These are phyloP conservation scores for Lonicera japonica DNA, from an alignment of 129 eudicot species.

Conservation along the genomic window DNA sequence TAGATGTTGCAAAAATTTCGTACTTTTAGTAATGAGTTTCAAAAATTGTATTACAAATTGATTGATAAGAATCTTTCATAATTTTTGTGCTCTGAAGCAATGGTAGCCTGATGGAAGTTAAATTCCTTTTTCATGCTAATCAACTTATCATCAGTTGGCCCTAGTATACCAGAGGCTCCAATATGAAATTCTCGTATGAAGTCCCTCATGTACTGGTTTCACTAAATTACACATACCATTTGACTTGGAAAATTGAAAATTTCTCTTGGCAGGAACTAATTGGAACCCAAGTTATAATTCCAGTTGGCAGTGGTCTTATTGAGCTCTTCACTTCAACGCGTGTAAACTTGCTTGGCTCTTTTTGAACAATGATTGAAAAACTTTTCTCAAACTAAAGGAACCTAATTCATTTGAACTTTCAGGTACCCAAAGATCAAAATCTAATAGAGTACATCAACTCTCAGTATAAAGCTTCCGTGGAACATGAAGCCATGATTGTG, in stretches of 20 bases:
- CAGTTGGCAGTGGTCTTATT: constrained; percentile 59
- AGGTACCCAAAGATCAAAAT: constrained; percentile 61
- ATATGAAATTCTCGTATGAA: too few species aligned
- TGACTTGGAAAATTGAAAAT: not conserved
- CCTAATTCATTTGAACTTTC: constrained; percentile 11
- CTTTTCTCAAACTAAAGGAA: not conserved
- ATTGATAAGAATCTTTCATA: not conserved
- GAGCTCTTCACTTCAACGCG: constrained; percentile 60
- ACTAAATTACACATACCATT: too few species aligned
- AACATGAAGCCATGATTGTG: constrained; percentile 26
- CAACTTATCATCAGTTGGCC: too few species aligned
- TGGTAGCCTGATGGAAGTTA: not conserved
- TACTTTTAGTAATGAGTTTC: too few species aligned
- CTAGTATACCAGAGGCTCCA: too few species aligned
- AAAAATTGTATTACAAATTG: too few species aligned
- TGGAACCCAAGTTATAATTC: constrained; percentile 75
- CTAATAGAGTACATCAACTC: constrained; percentile 38
- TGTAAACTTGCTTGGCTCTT: constrained; percentile 26
- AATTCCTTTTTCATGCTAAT: too few species aligned
- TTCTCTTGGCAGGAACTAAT: constrained; percentile 33
- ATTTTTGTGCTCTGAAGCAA: not conserved
- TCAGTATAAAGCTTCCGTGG: constrained; percentile 25
- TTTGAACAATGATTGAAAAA: not conserved
- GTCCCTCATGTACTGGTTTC: not conserved
- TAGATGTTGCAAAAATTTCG: too few species aligned